Evolutionary conservation across 2,329 filamentous ascomycete species (phyloP).

Genomic region (Zymoseptoria pseudotritici): DNA sequence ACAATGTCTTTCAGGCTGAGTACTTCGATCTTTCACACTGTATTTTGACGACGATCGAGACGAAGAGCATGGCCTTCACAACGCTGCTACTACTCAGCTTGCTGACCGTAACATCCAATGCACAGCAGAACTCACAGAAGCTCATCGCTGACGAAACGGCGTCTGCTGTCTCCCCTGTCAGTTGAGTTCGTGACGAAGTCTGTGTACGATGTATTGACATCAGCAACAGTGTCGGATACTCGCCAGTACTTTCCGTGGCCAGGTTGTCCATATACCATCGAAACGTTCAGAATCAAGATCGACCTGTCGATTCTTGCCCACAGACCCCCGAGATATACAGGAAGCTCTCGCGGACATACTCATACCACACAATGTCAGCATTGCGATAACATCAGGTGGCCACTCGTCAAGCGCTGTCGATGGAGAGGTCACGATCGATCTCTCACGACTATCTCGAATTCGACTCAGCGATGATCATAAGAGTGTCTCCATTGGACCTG

Average conservation of each 20-base stretch:
- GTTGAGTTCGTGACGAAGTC: neutral
- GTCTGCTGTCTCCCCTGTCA: neutral
- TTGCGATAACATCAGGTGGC: slow-evolving; percentile 23
- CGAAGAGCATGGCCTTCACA: neutral
- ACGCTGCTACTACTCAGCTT: neutral
- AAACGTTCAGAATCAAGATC: slow-evolving; percentile 8
- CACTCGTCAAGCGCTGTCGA: slow-evolving; percentile 18
- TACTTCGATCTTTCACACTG: neutral
- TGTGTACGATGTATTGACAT: neutral
- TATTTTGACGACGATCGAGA: neutral
- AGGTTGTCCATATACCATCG: slow-evolving; percentile 3
- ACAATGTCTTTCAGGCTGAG: neutral
- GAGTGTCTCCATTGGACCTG: slow-evolving; percentile 34
- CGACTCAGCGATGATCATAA: slow-evolving; percentile 12
- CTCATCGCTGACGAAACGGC: neutral
- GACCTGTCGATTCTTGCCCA: slow-evolving; percentile 14
- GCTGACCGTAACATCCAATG: neutral
- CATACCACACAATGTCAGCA: slow-evolving; percentile 12
- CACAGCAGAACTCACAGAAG: neutral
- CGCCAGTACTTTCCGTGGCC: slow-evolving; percentile 5
- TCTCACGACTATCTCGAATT: slow-evolving; percentile 15
- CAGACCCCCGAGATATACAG: slow-evolving; percentile 9
- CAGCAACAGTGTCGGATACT: slow-evolving; percentile 9
- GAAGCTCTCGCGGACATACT: slow-evolving; percentile 15
- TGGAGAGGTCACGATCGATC: slow-evolving; percentile 23